Evolutionary conservation across 495 filamentous ascomycete genomes (phyloP), one percentile per base, ranked within the genome.

Genomic region (Parathielavia hyrcaniae): DNA sequence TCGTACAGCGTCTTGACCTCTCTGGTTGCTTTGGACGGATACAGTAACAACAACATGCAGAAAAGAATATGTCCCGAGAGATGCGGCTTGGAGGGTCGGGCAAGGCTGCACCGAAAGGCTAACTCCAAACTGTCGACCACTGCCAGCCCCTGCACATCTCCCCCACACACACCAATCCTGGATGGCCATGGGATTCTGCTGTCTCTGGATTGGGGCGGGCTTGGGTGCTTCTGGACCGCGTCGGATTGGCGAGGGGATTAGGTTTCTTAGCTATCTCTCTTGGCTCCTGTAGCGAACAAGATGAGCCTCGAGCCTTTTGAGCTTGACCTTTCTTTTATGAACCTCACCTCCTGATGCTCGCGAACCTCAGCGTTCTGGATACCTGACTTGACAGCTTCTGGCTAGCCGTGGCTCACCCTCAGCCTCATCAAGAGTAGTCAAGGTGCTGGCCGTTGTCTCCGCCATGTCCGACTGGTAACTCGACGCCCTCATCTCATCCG

Each of bases 161-260:
- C 52, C 52, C 52, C 49, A 44, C 52, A 44, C 52, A 34, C 52
- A 35, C 52, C 40, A 44, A 44, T 54, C 16, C 52, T 45, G 41
- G 41, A 16, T 34, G 12, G 26, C 36, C 6, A 32, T 44, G 43
- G 51, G 51, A 10, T 44, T 23, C 23, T 34, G 23, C 8, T 53
- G 38, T 11, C 22, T 20, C n/a, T 34, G 17, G 6, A 30, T 30
- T 30, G 38, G n/a, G 38, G 51, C 34, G n/a, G n/a, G n/a, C 38
- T 51, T 32, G 30, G 9, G 35, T 30, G 26, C 26, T 30, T 30
- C 26, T 10, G 35, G 35, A 14, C 35, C 9, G 35, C 9, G 10
- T 4, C 10, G 35, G 35, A 38, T 45, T 32, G 52, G 52, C 26
- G 39, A 40, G 30, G 26, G 52, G 40, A 14, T 39, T 17, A 36